phyloP scores from a whole-genome alignment of 768 basidiomycete species.

The Ramaria sp. region DNA sequence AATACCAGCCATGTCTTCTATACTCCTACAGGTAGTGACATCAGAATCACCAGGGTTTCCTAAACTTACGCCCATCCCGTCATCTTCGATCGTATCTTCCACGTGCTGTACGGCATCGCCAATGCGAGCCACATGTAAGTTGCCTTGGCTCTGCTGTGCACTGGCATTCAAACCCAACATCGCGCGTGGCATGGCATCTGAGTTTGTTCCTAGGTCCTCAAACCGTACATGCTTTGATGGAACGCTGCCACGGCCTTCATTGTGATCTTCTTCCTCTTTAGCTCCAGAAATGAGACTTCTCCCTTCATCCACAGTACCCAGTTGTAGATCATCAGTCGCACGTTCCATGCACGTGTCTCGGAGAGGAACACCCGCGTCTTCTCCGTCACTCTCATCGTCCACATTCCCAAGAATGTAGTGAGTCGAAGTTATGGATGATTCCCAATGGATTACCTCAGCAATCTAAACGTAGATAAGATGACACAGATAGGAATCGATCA shows the following conservation, averaged over 20 bases:
- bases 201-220: neutral
- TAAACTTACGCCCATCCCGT: conserved; percentile 14
- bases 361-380: conserved; percentile 25
- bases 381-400: conserved; percentile 8
- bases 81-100: conserved; percentile 12
- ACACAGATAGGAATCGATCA: neutral
- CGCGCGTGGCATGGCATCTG: neutral
- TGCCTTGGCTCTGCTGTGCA: conserved; percentile 39
- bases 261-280: conserved; percentile 11
- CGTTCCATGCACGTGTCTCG: conserved; percentile 25
- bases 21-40: conserved; percentile 17
- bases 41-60: conserved; percentile 8
- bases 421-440: neutral
- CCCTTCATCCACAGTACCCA: neutral
- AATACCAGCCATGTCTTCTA: conserved; percentile 81
- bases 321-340: conserved; percentile 9
- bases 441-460: conserved; percentile 11
- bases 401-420: conserved; percentile 3
- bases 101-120: conserved; percentile 1
- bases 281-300: neutral
- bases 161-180: conserved; percentile 22
- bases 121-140: conserved; percentile 22
- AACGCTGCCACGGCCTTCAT: conserved; percentile 3
- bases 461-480: conserved; percentile 12
- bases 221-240: conserved; percentile 2